Percentiles rank a stretch among this genome's conserved stretches.
Conservation (phyloP, 208 protist genomes). For the Angomonas ambiguus region DNA sequence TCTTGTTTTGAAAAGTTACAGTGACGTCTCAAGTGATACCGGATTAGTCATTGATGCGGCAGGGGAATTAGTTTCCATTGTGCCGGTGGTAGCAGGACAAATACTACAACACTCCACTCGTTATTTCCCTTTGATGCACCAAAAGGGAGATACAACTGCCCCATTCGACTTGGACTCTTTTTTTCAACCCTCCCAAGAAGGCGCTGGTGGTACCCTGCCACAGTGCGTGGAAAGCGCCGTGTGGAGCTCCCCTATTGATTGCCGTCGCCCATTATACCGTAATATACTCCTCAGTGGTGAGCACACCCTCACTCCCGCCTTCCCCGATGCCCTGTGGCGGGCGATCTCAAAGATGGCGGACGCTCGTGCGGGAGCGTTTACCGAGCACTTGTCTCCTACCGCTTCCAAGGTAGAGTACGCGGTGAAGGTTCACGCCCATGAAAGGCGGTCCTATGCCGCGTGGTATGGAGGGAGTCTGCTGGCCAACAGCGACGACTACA, state of each 20-base stretch:
- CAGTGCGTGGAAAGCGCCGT: slow-evolving; percentile 83
- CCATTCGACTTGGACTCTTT: slow-evolving; percentile 6
- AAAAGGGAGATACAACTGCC: slow-evolving; percentile 28
- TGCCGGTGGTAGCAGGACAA: slow-evolving; percentile 97
- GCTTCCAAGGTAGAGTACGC: slow-evolving; percentile 56
- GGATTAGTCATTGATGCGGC: slow-evolving; percentile 97
- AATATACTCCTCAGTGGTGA: slow-evolving; percentile 99
- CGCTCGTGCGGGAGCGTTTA: slow-evolving; percentile 20
- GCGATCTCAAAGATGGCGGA: slow-evolving; percentile 23
- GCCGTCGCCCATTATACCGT: slow-evolving; percentile 90
- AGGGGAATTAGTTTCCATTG: slow-evolving; percentile 98
- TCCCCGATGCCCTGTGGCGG: slow-evolving; percentile 51
- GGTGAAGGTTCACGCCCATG: slow-evolving; percentile 94
- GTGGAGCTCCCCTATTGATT: slow-evolving; percentile 96
- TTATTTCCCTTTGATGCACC: slow-evolving; percentile 95
- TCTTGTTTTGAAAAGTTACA: slow-evolving; percentile 90
- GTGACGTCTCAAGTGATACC: slow-evolving; percentile 27
- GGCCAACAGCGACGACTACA: slow-evolving; percentile 89
- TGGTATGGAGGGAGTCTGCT: slow-evolving; percentile 96
- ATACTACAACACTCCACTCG: slow-evolving; percentile 95
- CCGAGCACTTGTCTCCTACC: slow-evolving; percentile 19
- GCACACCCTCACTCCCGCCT: slow-evolving; percentile 96
- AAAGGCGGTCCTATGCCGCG: slow-evolving; percentile 89
- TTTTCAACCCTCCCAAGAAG: neutral
- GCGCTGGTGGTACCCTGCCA: neutral